These are phyloP conservation scores for Uronychia binucleata DNA, from an alignment of 73 alveolate species.

Conservation along the genomic window DNA sequence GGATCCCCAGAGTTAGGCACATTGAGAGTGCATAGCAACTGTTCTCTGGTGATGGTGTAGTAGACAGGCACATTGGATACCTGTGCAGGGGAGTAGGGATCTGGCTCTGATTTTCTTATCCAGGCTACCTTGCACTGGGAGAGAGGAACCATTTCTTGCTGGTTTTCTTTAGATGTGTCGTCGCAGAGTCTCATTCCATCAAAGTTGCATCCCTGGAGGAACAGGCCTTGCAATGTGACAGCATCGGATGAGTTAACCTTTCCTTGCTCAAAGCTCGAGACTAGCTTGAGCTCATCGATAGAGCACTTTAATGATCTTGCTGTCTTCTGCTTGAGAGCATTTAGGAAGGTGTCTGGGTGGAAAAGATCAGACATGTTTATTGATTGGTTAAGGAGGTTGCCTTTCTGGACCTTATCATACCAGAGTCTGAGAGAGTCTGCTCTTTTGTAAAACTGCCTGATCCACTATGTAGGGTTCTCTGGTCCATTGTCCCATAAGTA, in stretches of 20 bases:
- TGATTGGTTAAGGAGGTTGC: slow-evolving; percentile 64
- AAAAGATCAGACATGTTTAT: slow-evolving; percentile 93
- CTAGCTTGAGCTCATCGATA: slow-evolving; percentile 93
- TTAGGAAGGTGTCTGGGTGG: slow-evolving; percentile 98
- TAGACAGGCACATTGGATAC: slow-evolving; percentile 69
- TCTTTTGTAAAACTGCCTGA: slow-evolving; percentile 88
- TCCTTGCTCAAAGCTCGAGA: slow-evolving; percentile 82
- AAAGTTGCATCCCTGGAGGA: slow-evolving; percentile 86
- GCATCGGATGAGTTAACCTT: slow-evolving; percentile 49
- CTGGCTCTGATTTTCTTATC: slow-evolving; percentile 65
- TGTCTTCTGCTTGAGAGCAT: slow-evolving; percentile 94
- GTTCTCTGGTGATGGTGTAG: slow-evolving; percentile 73
- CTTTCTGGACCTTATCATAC: slow-evolving; percentile 75
- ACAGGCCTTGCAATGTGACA: slow-evolving; percentile 61
- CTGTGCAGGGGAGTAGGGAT: slow-evolving; percentile 50
- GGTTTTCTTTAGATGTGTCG: slow-evolving; percentile 51
- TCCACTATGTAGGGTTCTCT: slow-evolving; percentile 87
- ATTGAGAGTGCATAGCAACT: slow-evolving; percentile 63
- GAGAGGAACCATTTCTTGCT: slow-evolving; percentile 64
- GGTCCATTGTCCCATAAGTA: slow-evolving; percentile 98
- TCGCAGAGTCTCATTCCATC: slow-evolving; percentile 54
- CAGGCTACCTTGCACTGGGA: slow-evolving; percentile 77
- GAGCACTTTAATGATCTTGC: slow-evolving; percentile 93
- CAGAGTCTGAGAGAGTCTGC: slow-evolving; percentile 87
- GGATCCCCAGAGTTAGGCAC: slow-evolving; percentile 66